A percentile compares a stretch with the other conserved stretches of the same genome.
These are phyloP conservation scores for Ogataea pilisensis DNA, from an alignment of 805 yeast genomes.

Conservation along the genomic window DNA sequence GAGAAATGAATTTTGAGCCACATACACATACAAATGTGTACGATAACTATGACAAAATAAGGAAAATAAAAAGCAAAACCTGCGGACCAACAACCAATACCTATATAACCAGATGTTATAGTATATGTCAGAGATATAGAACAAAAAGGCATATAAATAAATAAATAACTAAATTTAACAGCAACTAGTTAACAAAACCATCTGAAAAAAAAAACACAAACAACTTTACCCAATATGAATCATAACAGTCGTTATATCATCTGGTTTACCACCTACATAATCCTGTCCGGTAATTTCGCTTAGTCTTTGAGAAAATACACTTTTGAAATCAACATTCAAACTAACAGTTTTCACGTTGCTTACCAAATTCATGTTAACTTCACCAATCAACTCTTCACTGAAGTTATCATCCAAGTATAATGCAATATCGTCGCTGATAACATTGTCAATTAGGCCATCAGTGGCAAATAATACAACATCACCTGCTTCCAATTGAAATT, in stretches of 20 bases:
- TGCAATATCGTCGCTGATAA: conserved; percentile 68
- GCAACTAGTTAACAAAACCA: too few species aligned
- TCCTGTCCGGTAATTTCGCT: conserved; percentile 60
- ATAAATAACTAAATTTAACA: too few species aligned
- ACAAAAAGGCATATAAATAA: not conserved
- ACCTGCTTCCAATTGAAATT: conserved; percentile 59
- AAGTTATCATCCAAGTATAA: conserved; percentile 56
- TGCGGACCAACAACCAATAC: too few species aligned
- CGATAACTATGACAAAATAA: too few species aligned
- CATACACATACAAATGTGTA: too few species aligned
- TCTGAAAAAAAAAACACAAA: too few species aligned
- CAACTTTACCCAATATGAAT: conserved; percentile 48
- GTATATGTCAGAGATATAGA: too few species aligned
- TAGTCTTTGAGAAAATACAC: conserved; percentile 82
- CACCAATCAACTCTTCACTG: conserved; percentile 36
- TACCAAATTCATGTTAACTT: conserved; percentile 54
- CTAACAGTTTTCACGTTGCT: conserved; percentile 63
- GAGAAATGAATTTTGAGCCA: too few species aligned
- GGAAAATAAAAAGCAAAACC: too few species aligned
- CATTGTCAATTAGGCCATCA: conserved; percentile 90
- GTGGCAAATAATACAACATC: conserved; percentile 86
- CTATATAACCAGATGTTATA: too few species aligned
- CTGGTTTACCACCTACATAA: conserved; percentile 91
- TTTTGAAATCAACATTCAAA: conserved; percentile 67
- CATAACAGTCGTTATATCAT: conserved; percentile 83